Percentiles rank a stretch among this genome's conserved stretches.
These are phyloP conservation scores for Saccharomycopsis capsularis DNA, from an alignment of 805 yeast genomes.

Conservation along the genomic window DNA sequence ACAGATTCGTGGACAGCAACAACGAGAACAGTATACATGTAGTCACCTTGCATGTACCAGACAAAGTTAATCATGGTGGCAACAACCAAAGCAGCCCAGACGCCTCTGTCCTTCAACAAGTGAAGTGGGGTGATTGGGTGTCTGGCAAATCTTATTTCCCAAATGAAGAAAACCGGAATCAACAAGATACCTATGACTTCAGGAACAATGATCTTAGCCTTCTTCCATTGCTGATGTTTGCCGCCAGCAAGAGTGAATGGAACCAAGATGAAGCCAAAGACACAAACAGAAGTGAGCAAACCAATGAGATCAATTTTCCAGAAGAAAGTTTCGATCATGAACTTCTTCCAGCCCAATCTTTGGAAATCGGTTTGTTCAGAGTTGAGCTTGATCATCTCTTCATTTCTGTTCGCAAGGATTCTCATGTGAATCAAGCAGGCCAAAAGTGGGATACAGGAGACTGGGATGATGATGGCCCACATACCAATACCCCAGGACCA, in stretches of 20 bases:
- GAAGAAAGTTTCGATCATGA: conserved; percentile 35
- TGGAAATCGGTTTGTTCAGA: not conserved
- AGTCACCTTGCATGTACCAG: conserved; percentile 66
- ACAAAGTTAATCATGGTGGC: conserved; percentile 53
- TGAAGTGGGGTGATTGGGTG: conserved; percentile 57
- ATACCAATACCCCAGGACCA: conserved; percentile 55
- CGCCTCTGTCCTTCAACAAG: conserved; percentile 60
- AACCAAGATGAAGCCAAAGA: conserved; percentile 57
- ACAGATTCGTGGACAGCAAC: conserved; percentile 56
- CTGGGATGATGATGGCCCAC: conserved; percentile 54
- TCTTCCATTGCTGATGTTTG: conserved; percentile 43
- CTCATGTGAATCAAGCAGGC: conserved; percentile 42
- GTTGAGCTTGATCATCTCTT: conserved; percentile 29
- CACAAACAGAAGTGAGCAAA: conserved; percentile 44
- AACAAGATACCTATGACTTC: conserved; percentile 58
- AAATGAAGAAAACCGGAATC: conserved; percentile 50
- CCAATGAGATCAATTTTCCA: conserved; percentile 67
- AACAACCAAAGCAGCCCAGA: conserved; percentile 62
- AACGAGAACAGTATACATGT: conserved; percentile 55
- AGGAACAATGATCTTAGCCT: conserved; percentile 60
- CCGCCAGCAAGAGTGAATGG: conserved; percentile 80
- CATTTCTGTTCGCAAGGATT: conserved; percentile 36
- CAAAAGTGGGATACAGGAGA: conserved; percentile 42
- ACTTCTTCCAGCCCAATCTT: conserved; percentile 15
- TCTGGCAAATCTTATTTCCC: conserved; percentile 51